These are phyloP conservation scores for Evansstolkia leycettana DNA, from an alignment of 495 filamentous ascomycete species.

Conservation along the genomic window DNA sequence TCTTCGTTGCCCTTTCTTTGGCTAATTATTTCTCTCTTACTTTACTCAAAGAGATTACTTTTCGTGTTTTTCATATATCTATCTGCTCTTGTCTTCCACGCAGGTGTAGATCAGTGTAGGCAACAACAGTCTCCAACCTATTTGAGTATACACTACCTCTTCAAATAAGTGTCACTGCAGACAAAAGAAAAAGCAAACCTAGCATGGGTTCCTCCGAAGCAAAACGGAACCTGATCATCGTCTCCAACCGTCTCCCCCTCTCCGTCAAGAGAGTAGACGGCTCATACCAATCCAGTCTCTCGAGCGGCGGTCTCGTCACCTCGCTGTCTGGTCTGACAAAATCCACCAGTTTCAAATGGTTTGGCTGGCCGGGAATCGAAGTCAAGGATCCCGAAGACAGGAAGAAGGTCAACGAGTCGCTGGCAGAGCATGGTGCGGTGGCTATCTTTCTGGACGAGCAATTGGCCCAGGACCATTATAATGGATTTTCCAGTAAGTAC, in stretches of 20 bases:
- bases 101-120: too few species aligned
- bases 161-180: too few species aligned
- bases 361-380: constrained; percentile 83
- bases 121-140: too few species aligned
- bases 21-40: too few species aligned
- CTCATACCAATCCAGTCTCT: constrained; percentile 63
- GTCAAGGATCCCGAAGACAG: constrained; percentile 24
- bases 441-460: constrained; percentile 42
- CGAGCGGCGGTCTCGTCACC: constrained; percentile 80
- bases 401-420: constrained; percentile 27
- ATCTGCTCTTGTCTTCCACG: too few species aligned
- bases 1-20: too few species aligned
- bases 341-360: constrained; percentile 79
- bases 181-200: not conserved
- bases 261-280: constrained; percentile 69
- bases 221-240: constrained; percentile 50
- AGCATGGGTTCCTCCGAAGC: not conserved
- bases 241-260: constrained; percentile 83
- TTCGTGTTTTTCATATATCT: too few species aligned
- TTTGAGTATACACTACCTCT: too few species aligned
- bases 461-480: constrained; percentile 46
- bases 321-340: constrained; percentile 76
- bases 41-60: too few species aligned
- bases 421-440: constrained; percentile 38
- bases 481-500: constrained; percentile 43